A percentile compares a stretch with the other conserved stretches of the same genome.
phyloP scores from a whole-genome alignment of 306 rosid species.

The Lathyrus aphaca region DNA sequence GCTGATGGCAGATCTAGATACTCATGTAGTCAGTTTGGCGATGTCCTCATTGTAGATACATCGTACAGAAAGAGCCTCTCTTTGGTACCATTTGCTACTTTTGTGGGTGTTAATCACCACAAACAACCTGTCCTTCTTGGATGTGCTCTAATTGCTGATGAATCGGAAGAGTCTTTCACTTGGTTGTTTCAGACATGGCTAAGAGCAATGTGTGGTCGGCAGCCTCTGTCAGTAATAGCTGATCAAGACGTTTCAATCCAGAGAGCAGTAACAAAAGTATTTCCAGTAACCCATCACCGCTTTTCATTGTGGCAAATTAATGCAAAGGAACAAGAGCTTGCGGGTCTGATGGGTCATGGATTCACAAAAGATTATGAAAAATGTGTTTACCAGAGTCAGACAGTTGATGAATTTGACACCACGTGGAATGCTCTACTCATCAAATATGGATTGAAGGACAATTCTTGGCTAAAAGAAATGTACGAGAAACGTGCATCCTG shows the following conservation, averaged over 20 bases:
- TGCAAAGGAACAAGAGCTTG: slow-evolving; percentile 73
- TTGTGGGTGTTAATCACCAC: slow-evolving; percentile 92
- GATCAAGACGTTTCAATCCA: slow-evolving; percentile 87
- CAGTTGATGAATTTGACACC: slow-evolving; percentile 74
- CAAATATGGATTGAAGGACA: slow-evolving; percentile 76
- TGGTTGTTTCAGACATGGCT: slow-evolving; percentile 97
- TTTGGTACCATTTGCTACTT: slow-evolving; percentile 85
- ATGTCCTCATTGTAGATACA: slow-evolving; percentile 75
- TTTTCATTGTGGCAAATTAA: slow-evolving; percentile 89
- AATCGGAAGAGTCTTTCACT: slow-evolving; percentile 81
- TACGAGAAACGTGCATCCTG: slow-evolving; percentile 80
- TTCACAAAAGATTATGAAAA: slow-evolving; percentile 75
- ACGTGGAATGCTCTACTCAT: slow-evolving; percentile 71
- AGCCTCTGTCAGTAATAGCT: slow-evolving; percentile 81
- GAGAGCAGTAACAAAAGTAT: slow-evolving; percentile 69
- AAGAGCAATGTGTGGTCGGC: slow-evolving; percentile 76
- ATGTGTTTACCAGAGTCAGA: slow-evolving; percentile 74
- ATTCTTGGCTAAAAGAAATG: slow-evolving; percentile 84
- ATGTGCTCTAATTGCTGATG: slow-evolving; percentile 90
- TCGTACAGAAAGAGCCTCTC: slow-evolving; percentile 74
- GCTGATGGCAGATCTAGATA: slow-evolving; percentile 96
- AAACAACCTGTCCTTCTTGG: slow-evolving; percentile 93
- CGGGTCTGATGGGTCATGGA: slow-evolving; percentile 60
- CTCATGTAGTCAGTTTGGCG: slow-evolving; percentile 92
- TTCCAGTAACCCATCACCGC: slow-evolving; percentile 78